Evolutionary conservation across 495 filamentous ascomycete genomes (phyloP), one percentile per base, ranked within the genome.

Genomic region (Annulohypoxylon moriforme): DNA sequence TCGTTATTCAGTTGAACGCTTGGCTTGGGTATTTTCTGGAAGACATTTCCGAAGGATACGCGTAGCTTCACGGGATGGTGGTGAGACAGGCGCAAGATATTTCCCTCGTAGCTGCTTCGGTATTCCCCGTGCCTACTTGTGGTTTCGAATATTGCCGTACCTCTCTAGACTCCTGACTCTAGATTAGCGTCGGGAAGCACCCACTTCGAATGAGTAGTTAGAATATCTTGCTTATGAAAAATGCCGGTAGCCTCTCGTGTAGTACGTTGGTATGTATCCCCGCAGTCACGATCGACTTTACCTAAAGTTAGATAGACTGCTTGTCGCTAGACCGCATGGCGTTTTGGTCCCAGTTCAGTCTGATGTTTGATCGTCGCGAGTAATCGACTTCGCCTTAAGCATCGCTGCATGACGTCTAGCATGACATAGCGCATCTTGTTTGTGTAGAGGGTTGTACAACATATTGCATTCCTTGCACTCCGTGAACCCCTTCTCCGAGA

Each of bases 401-500:
- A 76, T 56, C 1, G 73, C 71, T n/a, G 76, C 71, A 56, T 85
- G 84, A 18, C 75, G 76, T 49, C 71, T 77, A 34, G 76, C 79
- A 67, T 85, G 84, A 38, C 75, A 80, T 55, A 79, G 80, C 27
- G 80, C 76, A 59, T 85, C 84, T 46, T 82, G 77, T 36, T 81
- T 76, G 58, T 85, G 81, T 40, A 84, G 71, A 1, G 80, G 81
- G 40, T 85, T 85, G 64, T 84, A 85, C 16, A 85, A 58, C 47
- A 84, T 80, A 8, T 80, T 75, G 66, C 84, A 85, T 25, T 80
- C 78, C 36, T 79, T 81, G 59, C 84, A 85, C 42, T 84, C 75
- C 0, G 76, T 79, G 53, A 85, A 85, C 0, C 76, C 78, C 1
- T 80, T 73, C 1, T 78, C 78, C 9, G 76, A 70, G 4, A 72